Base-by-base conservation (phyloP, 352 stramenopile genomes). In the Pseudoperonospora humuli region DNA sequence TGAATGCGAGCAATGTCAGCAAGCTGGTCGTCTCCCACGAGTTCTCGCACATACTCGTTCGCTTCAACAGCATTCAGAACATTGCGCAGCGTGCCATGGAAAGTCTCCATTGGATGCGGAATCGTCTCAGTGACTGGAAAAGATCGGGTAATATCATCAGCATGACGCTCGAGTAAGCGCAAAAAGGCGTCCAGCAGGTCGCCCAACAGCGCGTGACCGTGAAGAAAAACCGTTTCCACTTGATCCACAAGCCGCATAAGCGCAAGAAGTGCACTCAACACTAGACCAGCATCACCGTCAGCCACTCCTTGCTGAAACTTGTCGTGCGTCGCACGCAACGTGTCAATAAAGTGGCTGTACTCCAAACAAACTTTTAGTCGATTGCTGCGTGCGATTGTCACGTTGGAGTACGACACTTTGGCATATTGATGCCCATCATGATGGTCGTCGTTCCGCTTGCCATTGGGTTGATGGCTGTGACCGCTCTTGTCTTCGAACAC, bases 271-370 rank as follows among this genome's bases (percentile, higher is more conserved):
- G 70, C 79, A 48, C 71, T 86, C 10, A 88, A 42, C 8, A 86
- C 65, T 4, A 74, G 57, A 8, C 72, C 70, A 1, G 71, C 66
- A 44, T 88, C 73, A 1, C 70, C 64, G n/a, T 83, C 67, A 1
- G 36, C 7, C 7, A 69, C 50, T 24, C 71, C 75, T 45, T 78
- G 53, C 11, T 73, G 64, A 19, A 86, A 84, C 29, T 86, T 86
- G 36, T 84, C 74, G 25, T 68, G 58, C 10, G 75, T 79, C 17
- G 54, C 67, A 18, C 71, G 66, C 34, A 88, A 57, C 28, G 73
- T 77, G 37, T 88, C 74, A 51, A 86, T 88, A 39, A 88, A 88
- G 45, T 88, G 70, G 31, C 65, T 77, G 53, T 86, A 84, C 44
- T 88, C 76, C 49, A 88, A 69, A 21, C 61, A 74, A 41, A 86